Conservation (phyloP, 768 basidiomycete species). For the Obba rivulosa region DNA sequence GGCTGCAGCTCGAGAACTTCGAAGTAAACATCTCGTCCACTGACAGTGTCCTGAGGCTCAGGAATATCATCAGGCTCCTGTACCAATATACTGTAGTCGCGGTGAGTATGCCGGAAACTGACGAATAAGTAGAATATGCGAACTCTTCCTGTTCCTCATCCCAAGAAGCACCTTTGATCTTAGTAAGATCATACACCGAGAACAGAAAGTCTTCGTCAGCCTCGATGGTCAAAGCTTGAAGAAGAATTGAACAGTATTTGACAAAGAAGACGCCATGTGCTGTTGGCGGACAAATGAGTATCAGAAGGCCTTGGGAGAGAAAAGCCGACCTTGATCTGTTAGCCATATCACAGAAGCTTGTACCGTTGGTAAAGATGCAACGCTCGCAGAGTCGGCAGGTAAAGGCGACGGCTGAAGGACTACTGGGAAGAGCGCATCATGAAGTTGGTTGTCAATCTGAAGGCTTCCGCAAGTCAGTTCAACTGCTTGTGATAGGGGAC, state of each 20-base stretch:
- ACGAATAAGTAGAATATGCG: slow-evolving; percentile 19
- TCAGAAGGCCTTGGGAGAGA: not conserved
- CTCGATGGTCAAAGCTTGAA: slow-evolving; percentile 93
- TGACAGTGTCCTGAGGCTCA: slow-evolving; percentile 61
- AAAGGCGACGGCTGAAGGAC: slow-evolving; percentile 92
- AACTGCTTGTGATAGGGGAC: slow-evolving; percentile 71
- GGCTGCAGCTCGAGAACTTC: slow-evolving; percentile 94
- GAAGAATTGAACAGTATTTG: slow-evolving; percentile 91
- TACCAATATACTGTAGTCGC: slow-evolving; percentile 57
- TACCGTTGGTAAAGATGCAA: slow-evolving; percentile 82
- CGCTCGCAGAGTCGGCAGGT: slow-evolving; percentile 64
- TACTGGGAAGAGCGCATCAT: slow-evolving; percentile 93
- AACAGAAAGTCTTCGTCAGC: slow-evolving; percentile 97
- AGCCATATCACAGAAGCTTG: slow-evolving; percentile 86
- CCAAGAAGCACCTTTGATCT: slow-evolving; percentile 90
- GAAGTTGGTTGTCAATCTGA: slow-evolving; percentile 96
- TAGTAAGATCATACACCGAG: slow-evolving; percentile 84
- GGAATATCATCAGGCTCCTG: slow-evolving; percentile 60
- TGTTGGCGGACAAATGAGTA: slow-evolving; percentile 26
- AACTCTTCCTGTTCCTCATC: slow-evolving; percentile 74
- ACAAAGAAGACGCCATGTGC: slow-evolving; percentile 98
- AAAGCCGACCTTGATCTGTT: slow-evolving; percentile 77
- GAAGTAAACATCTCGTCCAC: slow-evolving; percentile 85
- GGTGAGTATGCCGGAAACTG: slow-evolving; percentile 2
- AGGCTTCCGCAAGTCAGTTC: slow-evolving; percentile 80